Conservation (phyloP, 805 yeast species). For the Jamesozyma rosinii region DNA sequence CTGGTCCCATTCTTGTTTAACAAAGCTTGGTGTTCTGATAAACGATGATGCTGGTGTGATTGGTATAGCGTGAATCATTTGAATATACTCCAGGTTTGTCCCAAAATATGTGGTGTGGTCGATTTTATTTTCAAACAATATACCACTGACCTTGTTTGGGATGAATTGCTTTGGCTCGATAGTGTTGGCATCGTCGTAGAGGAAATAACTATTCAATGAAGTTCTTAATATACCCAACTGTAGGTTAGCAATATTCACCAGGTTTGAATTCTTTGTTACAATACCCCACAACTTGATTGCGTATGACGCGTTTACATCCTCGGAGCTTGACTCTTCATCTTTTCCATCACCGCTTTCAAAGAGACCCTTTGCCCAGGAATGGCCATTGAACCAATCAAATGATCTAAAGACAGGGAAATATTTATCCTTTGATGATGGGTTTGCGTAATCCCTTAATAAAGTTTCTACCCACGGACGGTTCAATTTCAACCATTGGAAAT, state of each 20-base stretch:
- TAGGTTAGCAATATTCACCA: conserved; percentile 48
- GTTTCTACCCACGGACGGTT: conserved; percentile 46
- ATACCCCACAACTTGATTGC: conserved; percentile 60
- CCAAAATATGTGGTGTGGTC: conserved; percentile 74
- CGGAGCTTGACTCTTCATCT: conserved; percentile 66
- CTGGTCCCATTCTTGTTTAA: conserved; percentile 54
- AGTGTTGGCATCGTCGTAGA: conserved; percentile 43
- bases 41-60: conserved; percentile 56
- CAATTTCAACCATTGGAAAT: conserved; percentile 38
- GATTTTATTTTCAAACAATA: conserved; percentile 60
- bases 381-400: conserved; percentile 71
- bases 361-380: conserved; percentile 71
- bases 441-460: conserved; percentile 59
- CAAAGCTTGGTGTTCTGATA: conserved; percentile 46
- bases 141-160: conserved; percentile 62
- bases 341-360: conserved; percentile 66
- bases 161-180: conserved; percentile 49
- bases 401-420: conserved; percentile 59
- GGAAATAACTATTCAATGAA: conserved; percentile 47
- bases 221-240: conserved; percentile 52
- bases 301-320: conserved; percentile 63
- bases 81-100: conserved; percentile 60
- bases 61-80: conserved; percentile 73
- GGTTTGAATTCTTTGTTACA: conserved; percentile 41
- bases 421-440: conserved; percentile 44